Base-by-base conservation (phyloP, 1,284 basidiomycete genomes). In the Cryptococcus deneoformans region DNA sequence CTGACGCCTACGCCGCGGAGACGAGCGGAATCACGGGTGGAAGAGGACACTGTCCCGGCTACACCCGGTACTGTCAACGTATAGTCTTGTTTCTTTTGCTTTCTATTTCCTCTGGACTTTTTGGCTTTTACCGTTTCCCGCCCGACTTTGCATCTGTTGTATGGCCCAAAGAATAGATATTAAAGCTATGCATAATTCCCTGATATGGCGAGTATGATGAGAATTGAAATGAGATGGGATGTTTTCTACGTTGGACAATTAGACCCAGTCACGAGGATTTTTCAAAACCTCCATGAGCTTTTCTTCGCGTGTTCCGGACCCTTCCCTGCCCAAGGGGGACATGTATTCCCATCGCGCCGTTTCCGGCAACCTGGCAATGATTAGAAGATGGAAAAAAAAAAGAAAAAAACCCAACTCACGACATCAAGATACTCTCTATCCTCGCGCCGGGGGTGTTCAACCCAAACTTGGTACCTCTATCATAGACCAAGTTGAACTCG, bases 341-440 rank as follows among this genome's bases (percentile, higher is more conserved):
- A 88, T 88, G 77, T 96, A 97, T 79, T 97, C 93, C 93, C 93
- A 97, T 60, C 92, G 82, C 36, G 90, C 91, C 1, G 85, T 87
- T 79, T 94, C 88, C 0, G 93, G 94, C 57, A 97, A 73, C 72
- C 73, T 20, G 20, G 39, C 16, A 12, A n/a, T 12, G 51, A 59
- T 57, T 52, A 62, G n/a, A 47, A 61, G 54, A 44, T 52, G 34
- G 44, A 11, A 36, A 46, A 11, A 36, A 12, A 42, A 8, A 12
- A 29, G 29, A 29, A 5, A 14, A 44, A 40, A 16, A 29, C 14
- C 29, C 36, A 45, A 46, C 63, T 69, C 67, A 72, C 66, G 87
- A 91, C 89, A 94, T 93, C 58, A 95, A 77, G 58, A 96, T 93
- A 72, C 89, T 92, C 81, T 97, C 94, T 24, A 95, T 87, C 60